Evolutionary conservation across 352 stramenopile genomes (phyloP), one percentile per base, ranked within the genome.

Genomic region (Pythium plurisporium): DNA sequence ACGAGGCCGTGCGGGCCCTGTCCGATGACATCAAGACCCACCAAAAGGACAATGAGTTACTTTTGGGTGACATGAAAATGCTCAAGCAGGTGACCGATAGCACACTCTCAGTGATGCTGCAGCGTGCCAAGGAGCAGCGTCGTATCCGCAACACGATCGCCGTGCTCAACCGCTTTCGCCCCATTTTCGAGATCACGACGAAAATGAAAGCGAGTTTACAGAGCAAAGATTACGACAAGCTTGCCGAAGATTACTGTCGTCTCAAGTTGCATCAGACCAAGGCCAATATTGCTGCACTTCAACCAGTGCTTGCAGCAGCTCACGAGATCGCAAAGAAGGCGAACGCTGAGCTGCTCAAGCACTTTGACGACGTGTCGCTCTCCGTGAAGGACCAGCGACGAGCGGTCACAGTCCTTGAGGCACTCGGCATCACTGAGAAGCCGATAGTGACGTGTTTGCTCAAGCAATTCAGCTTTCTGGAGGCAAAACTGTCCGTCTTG

Each of bases 121-220:
- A 88, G 50, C 74, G 81, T 8, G 75, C 75, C 22, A 86, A 86
- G 46, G 81, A 91, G 56, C 79, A 91, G 61, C 79, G 82, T 14
- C 74, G 76, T 4, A 91, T 90, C 62, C 76, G 78, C 31, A 86
- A 91, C 57, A 88, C 81, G 4, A 67, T 91, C 23, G 72, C 69
- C 3, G 82, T 94, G 49, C 66, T 94, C 22, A 67, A 72, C 3
- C 76, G 81, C 3, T 77, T 91, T 46, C 74, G 82, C 1, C 77
- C 78, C 8, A 74, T 91, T 26, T 76, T 94, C 22, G 81, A 91
- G 37, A 76, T 91, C 52, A 87, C 76, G 1, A 70, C 75, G 30
- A 87, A 86, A 56, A 89, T 94, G 79, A 87, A 87, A 42, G 62
- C 65, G 33, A 89, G 76, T 64, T 62, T 90, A 42, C 57, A 77